phyloP scores from a whole-genome alignment of 305 asterid species.

The Solanum aculeatissimum region DNA sequence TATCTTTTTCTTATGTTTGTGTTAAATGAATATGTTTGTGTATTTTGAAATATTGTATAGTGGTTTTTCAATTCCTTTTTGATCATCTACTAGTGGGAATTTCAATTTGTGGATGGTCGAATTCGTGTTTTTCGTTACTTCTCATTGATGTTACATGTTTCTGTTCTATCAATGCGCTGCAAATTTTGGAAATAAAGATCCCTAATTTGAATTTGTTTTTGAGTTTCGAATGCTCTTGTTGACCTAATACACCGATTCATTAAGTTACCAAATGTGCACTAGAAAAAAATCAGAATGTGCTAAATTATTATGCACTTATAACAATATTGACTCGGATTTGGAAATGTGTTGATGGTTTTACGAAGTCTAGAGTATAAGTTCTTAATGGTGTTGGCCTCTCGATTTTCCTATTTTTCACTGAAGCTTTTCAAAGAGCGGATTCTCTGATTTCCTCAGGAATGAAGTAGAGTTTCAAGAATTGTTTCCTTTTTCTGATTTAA shows the following conservation, averaged over 20 bases:
- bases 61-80: background rate
- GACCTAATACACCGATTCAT: background rate
- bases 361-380: background rate
- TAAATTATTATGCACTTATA: background rate
- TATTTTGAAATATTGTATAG: background rate
- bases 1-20: background rate
- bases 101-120: background rate
- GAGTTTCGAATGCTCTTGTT: background rate
- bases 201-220: slow-evolving; percentile 12
- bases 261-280: background rate
- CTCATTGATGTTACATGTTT: background rate
- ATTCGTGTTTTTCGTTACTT: background rate
- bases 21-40: background rate
- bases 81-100: background rate
- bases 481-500: background rate
- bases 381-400: background rate
- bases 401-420: background rate
- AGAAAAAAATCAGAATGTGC: background rate
- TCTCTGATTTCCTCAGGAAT: no score
- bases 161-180: background rate
- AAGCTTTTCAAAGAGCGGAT: background rate
- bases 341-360: background rate
- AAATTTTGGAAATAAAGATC: slow-evolving; percentile 15
- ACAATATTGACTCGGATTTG: background rate
- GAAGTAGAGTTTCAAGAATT: no score